These are phyloP conservation scores for Fusarium xylarioides DNA, from an alignment of 2,329 filamentous ascomycete species.

Conservation along the genomic window DNA sequence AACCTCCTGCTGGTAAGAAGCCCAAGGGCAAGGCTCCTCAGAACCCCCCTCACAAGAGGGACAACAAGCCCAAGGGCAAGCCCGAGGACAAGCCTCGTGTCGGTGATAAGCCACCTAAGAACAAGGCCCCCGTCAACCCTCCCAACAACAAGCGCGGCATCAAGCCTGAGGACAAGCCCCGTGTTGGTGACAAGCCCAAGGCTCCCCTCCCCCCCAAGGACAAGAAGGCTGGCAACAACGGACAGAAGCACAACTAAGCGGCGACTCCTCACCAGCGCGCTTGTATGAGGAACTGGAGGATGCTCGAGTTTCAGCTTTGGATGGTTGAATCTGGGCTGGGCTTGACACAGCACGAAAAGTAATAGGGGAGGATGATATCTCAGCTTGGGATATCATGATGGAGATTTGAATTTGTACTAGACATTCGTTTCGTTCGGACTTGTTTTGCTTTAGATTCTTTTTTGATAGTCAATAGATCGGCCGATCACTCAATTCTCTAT, in stretches of 20 bases:
- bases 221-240: neutral
- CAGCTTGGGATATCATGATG: neutral
- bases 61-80: neutral
- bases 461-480: constrained; percentile 13
- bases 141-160: neutral
- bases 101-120: neutral
- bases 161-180: neutral
- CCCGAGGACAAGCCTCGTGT: neutral
- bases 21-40: neutral
- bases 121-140: neutral
- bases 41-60: neutral
- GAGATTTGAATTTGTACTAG: neutral
- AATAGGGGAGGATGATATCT: neutral
- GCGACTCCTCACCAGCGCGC: neutral
- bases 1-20: neutral
- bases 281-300: neutral
- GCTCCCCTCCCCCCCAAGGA: neutral
- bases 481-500: neutral
- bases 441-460: neutral
- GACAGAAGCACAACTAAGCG: neutral
- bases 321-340: too few species aligned
- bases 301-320: neutral
- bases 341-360: neutral
- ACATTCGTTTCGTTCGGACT: neutral
- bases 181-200: neutral